Base-by-base conservation (phyloP, 352 stramenopile species). In the Globisporangium polare region DNA sequence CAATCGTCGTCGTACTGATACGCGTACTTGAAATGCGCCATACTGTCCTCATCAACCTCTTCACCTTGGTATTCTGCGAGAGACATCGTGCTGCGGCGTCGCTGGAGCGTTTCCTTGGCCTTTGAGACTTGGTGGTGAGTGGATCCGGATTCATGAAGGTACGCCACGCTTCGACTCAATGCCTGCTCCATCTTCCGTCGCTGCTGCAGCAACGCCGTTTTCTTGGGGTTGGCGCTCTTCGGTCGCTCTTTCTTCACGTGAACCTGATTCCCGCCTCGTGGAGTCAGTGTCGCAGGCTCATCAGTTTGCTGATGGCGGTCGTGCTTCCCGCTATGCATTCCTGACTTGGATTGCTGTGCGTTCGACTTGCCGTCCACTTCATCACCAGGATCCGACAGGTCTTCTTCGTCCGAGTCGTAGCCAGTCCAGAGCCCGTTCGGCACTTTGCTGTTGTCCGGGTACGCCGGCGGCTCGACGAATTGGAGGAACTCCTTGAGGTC, bases 401-500 rank as follows among this genome's bases (percentile, higher is more conserved):
- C 72, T 17, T 68, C 65, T 9, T 62, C 66, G 10, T 70, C 67
- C 18, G 77, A 75, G 52, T 53, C 63, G 50, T 49, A 56, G 56
- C 31, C 52, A 6, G 82, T 90, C 82, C 82, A 91, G 26, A 91
- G 62, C 0, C 84, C 84, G 15, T 74, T 52, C 6, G 76, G 78
- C 20, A 92, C 77, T 53, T 65, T 65, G 46, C 73, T 89, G 53
- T 89, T 83, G 2, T 51, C 24, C 0, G 80, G 74, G 42, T 90
- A 89, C 26, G 83, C 84, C 1, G 77, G 68, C 22, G 72, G 71
- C 50, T 92, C 82, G 5, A 94, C 72, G 53, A 83, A 78, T 60
- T 92, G 79, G 31, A 94, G 69, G 42, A 94, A 92, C 63, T 90
- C 82, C 45, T 86, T 71, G 12, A 94, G 53, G 47, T 94, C 78